Conservation (phyloP, 2,329 filamentous ascomycete species). For the Alternaria triticimaculans region DNA sequence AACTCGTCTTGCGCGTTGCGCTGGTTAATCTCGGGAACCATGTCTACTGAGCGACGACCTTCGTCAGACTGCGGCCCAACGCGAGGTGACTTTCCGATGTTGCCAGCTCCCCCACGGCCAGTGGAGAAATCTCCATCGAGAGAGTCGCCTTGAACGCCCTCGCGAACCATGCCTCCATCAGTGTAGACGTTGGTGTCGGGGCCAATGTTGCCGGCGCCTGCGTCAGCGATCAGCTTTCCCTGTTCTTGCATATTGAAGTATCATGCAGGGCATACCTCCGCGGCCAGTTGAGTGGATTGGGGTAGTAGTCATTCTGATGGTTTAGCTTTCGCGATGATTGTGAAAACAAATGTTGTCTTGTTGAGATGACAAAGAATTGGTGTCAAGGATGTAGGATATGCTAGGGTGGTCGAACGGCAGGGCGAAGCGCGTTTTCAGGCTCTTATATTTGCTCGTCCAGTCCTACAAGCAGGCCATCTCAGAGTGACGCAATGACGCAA, state of each 20-base stretch:
- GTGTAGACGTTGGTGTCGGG: conserved; percentile 56
- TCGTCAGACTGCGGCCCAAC: conserved; percentile 34
- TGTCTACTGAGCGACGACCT: conserved; percentile 47
- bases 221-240: conserved; percentile 12
- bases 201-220: conserved; percentile 66
- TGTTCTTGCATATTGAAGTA: neutral
- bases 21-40: conserved; percentile 54
- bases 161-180: conserved; percentile 55
- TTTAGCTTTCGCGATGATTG: neutral
- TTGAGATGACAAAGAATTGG: conserved; percentile 5
- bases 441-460: conserved; percentile 45
- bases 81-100: conserved; percentile 48
- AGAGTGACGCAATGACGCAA: conserved; percentile 37
- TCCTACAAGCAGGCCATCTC: conserved; percentile 21
- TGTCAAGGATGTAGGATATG: conserved; percentile 16
- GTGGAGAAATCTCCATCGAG: conserved; percentile 50
- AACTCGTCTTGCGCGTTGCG: conserved; percentile 52
- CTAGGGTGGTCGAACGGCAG: conserved; percentile 5
- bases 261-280: conserved; percentile 54
- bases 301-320: conserved; percentile 34
- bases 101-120: conserved; percentile 46
- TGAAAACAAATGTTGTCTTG: conserved; percentile 17
- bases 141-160: conserved; percentile 51
- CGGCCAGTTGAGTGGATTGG: conserved; percentile 63
- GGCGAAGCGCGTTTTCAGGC: conserved; percentile 14